Conservation (phyloP, 257 asterid genomes). For the Catharanthus roseus region DNA sequence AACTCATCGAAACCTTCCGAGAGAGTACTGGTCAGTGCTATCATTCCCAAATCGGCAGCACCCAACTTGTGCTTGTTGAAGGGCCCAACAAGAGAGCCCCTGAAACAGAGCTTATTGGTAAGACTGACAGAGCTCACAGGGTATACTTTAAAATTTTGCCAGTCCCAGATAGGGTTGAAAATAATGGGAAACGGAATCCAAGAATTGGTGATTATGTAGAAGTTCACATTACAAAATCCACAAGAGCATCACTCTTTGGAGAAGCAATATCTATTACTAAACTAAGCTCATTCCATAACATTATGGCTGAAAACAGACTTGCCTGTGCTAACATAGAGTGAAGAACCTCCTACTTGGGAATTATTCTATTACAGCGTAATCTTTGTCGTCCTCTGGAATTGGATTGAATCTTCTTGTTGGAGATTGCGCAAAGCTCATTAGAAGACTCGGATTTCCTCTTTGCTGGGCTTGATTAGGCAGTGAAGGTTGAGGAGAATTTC, state of each 20-base stretch:
- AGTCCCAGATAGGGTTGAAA: slow-evolving; percentile 49
- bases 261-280: slow-evolving; percentile 66
- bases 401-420: not conserved
- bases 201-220: slow-evolving; percentile 72
- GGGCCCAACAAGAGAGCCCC: slow-evolving; percentile 97
- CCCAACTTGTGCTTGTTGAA: slow-evolving; percentile 86
- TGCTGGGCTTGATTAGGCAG: slow-evolving; percentile 5
- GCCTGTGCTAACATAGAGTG: slow-evolving; percentile 38
- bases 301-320: slow-evolving; percentile 33
- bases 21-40: slow-evolving; percentile 81
- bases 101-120: slow-evolving; percentile 82
- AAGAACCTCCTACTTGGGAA: not conserved
- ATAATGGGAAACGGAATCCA: slow-evolving; percentile 52
- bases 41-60: slow-evolving; percentile 66
- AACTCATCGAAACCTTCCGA: slow-evolving; percentile 74
- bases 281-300: slow-evolving; percentile 58
- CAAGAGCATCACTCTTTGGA: slow-evolving; percentile 79
- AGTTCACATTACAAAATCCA: slow-evolving; percentile 59
- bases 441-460: not conserved
- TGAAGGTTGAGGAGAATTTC: slow-evolving; percentile 3
- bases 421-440: not conserved
- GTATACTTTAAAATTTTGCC: slow-evolving; percentile 54
- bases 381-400: not conserved
- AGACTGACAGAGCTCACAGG: slow-evolving; percentile 92
- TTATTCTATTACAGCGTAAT: not conserved